Evolutionary conservation across 371 early-diverging fungal genomes (phyloP).

Genomic region (Thermomucor indicae-seudaticae): DNA sequence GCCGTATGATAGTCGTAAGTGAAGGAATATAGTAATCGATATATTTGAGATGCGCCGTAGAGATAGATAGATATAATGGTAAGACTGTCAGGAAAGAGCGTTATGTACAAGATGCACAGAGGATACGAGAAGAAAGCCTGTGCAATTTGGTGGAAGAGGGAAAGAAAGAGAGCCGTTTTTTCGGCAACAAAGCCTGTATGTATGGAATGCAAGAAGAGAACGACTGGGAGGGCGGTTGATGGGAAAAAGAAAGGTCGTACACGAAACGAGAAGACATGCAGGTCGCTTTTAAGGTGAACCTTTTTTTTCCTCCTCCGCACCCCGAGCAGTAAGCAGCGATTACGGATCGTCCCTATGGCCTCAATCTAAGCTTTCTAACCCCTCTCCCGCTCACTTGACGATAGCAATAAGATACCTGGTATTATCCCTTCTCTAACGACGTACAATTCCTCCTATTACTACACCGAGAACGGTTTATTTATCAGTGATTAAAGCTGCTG

Average conservation of each 20-base stretch:
- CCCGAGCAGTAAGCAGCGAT: too few species aligned
- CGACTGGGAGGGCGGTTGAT: neutral
- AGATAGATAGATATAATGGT: neutral
- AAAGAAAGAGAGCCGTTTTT: neutral
- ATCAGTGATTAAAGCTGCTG: too few species aligned
- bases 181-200: neutral
- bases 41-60: neutral
- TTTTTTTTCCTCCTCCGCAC: too few species aligned
- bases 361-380: too few species aligned
- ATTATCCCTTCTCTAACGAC: too few species aligned
- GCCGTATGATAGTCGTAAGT: neutral
- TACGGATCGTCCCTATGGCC: too few species aligned
- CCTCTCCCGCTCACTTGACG: too few species aligned
- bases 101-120: neutral
- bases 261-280: too few species aligned
- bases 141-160: neutral
- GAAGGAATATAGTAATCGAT: neutral
- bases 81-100: neutral
- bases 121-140: neutral
- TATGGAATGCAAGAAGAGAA: neutral
- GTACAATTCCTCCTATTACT: too few species aligned
- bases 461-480: too few species aligned
- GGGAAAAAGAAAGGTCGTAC: neutral
- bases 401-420: too few species aligned
- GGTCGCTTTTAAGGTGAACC: too few species aligned